Base-by-base conservation (phyloP, 805 yeast species). In the Alloascoidea africana region DNA sequence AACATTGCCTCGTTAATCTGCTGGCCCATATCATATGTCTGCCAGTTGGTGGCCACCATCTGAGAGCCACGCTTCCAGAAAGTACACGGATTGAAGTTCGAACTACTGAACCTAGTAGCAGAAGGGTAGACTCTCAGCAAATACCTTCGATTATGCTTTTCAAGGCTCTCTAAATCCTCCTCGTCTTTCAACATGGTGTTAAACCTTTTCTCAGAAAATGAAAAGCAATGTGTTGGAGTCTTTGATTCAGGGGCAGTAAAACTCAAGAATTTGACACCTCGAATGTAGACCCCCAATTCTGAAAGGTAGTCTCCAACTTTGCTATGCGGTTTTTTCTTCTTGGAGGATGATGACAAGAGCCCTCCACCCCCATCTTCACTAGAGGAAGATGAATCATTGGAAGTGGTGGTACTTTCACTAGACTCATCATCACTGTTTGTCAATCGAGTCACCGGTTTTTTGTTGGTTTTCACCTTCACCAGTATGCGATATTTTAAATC, bases 41-140 rank as follows among this genome's bases (percentile, higher is more conserved):
- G 98, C 96, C 96, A 89, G 51, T 89, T 91, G 0, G 95, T 77
- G 0, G 98, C 97, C 3, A 83, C 97, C 85, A 91, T 73, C 51
- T 91, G 98, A 6, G 70, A 78, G 1, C 99, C 99, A 36, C 68
- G 61, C 36, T 65, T 65, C 98, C 99, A 91, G 50, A 73, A 85
- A 1, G 56, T 54, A 2, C 83, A 56, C 0, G 98, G 97, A 34
- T 68, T 69, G 51, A 84, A 87, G 50, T 91, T 91, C 2, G 82
- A 66, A 1, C 96, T 85, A 37, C 65, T 76, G 44, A 82, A 66
- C 32, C 96, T 59, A 39, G 75, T 68, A 4, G 75, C 76, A 1
- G 93, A 76, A 0, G 99, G 99, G 51, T 91, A 91, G 0, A 86
- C 71, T 38, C 99, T 65, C 79, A 84, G 76, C 38, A 89, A 52